Base-by-base conservation (phyloP, 2,329 filamentous ascomycete species). In the Pyricularia grisea region DNA sequence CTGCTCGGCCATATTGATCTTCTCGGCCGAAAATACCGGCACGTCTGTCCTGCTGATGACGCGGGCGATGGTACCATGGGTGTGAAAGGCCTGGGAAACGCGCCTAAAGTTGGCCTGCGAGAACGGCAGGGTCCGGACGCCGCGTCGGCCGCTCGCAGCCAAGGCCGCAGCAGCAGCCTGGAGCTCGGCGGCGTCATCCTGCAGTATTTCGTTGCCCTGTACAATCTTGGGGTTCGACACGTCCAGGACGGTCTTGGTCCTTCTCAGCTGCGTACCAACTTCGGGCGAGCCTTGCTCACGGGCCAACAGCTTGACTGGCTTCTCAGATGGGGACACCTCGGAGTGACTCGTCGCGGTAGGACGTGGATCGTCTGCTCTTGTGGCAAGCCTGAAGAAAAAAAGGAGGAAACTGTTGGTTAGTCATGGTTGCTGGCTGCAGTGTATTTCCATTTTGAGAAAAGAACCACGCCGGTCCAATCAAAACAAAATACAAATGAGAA, bases 61-160 rank as follows among this genome's bases (percentile, higher is more conserved):
- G 23, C 70, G 68, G 1, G 71, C 72, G 42, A 75, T 73, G 3
- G 73, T 84, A 72, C 89, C 91, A 85, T 76, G 74, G 0, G 72
- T 68, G 63, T 61, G 71, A 12, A 76, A 72, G 11, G 28, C 68
- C 2, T 70, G 12, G 3, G 72, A 69, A 28, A 75, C 72, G 9
- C 27, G 61, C 14, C 42, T 65, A 28, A 75, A 75, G 0, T 69
- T 72, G 0, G 63, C 11, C 1, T 60, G 3, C 2, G 74, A 73
- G 50, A 75, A 76, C 0, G 74, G 73, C 0, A 76, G 60, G 0
- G 67, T 72, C 20, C 73, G 70, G 25, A 72, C 67, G n/a, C 67
- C 36, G 20, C 67, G 67, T 4, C 17, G 67, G 0, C 67, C 31
- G 23, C 31, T 61, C 17, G 25, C 27, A 20, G 20, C 60, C 9